A percentile compares a stretch with the other conserved stretches of the same genome.
Conservation (phyloP, 2,329 filamentous ascomycete species). For the Cercospora zeae-maydis region DNA sequence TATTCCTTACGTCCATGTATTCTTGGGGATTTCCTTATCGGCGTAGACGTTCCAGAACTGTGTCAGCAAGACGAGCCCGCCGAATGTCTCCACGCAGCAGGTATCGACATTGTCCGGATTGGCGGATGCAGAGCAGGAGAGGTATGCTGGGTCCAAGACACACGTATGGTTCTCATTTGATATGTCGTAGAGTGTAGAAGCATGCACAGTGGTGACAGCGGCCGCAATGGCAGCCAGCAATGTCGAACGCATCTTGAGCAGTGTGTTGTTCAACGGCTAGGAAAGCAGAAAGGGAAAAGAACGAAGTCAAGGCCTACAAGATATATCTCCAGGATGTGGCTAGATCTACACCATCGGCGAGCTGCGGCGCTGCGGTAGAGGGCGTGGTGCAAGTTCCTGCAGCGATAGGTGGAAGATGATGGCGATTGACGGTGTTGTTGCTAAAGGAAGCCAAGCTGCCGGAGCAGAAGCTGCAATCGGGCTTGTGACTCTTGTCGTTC, state of each 20-base stretch:
- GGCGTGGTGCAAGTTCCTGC: slow-evolving; percentile 23
- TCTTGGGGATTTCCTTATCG: slow-evolving; percentile 56
- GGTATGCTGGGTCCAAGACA: slow-evolving; percentile 38
- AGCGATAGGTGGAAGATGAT: slow-evolving; percentile 21
- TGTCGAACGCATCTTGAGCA: slow-evolving; percentile 22
- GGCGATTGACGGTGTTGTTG: slow-evolving; percentile 6
- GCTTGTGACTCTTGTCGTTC: neutral
- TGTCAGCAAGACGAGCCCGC: slow-evolving; percentile 59
- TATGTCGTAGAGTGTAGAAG: slow-evolving; percentile 45
- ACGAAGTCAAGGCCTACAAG: neutral
- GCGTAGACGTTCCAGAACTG: slow-evolving; percentile 66
- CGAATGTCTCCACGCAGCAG: slow-evolving; percentile 64
- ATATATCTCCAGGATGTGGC: neutral
- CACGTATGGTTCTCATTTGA: slow-evolving; percentile 57
- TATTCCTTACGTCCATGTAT: slow-evolving; percentile 51
- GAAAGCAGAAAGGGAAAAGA: neutral
- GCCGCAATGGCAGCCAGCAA: slow-evolving; percentile 16
- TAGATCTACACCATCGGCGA: slow-evolving; percentile 35
- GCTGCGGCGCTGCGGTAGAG: neutral
- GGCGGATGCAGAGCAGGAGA: slow-evolving; percentile 52
- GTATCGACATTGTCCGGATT: slow-evolving; percentile 49
- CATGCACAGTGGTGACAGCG: slow-evolving; percentile 22
- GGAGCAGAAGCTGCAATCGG: slow-evolving; percentile 7
- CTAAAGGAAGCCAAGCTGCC: slow-evolving; percentile 10
- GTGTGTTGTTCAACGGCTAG: neutral